phyloP scores from a whole-genome alignment of 352 stramenopile species.

The Globisporangium irregulare region DNA sequence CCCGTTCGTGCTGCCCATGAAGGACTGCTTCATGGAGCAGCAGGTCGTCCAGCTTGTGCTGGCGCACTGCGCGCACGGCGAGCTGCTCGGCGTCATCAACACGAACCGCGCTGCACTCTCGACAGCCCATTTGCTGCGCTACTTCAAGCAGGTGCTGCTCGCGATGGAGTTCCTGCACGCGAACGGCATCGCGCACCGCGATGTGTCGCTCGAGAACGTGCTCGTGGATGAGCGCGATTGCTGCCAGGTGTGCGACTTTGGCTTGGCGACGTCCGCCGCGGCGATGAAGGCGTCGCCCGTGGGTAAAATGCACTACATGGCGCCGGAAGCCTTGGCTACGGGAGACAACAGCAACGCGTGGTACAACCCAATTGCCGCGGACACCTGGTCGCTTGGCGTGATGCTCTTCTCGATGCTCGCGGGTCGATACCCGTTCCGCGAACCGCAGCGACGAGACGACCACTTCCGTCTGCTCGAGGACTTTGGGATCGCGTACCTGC shows the following conservation, averaged over 20 bases:
- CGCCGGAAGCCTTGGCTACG: constrained; percentile 52
- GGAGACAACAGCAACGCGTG: constrained; percentile 14
- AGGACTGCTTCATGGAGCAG: constrained; percentile 63
- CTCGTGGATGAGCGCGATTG: constrained; percentile 61
- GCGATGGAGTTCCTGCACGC: constrained; percentile 72
- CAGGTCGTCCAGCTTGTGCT: constrained; percentile 64
- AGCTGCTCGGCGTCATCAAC: constrained; percentile 78
- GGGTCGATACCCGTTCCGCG: constrained; percentile 58
- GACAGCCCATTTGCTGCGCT: constrained; percentile 33
- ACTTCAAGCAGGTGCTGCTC: constrained; percentile 64
- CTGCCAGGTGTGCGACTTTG: constrained; percentile 83
- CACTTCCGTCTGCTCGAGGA: constrained; percentile 55
- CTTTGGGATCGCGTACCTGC: constrained; percentile 60
- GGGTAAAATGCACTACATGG: constrained; percentile 82
- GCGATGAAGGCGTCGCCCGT: constrained; percentile 38
- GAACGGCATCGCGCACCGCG: constrained; percentile 74
- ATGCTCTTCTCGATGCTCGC: constrained; percentile 77
- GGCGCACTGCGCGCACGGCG: constrained; percentile 60
- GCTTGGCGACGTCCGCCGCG: constrained; percentile 43
- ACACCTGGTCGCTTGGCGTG: constrained; percentile 82
- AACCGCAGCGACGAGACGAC: constrained; percentile 48
- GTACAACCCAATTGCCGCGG: constrained; percentile 63
- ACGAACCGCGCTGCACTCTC: constrained; percentile 30
- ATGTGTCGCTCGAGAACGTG: constrained; percentile 83
- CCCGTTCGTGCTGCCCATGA: constrained; percentile 60